phyloP scores from a whole-genome alignment of 495 filamentous ascomycete genomes.

The Trichocladium antarcticum region DNA sequence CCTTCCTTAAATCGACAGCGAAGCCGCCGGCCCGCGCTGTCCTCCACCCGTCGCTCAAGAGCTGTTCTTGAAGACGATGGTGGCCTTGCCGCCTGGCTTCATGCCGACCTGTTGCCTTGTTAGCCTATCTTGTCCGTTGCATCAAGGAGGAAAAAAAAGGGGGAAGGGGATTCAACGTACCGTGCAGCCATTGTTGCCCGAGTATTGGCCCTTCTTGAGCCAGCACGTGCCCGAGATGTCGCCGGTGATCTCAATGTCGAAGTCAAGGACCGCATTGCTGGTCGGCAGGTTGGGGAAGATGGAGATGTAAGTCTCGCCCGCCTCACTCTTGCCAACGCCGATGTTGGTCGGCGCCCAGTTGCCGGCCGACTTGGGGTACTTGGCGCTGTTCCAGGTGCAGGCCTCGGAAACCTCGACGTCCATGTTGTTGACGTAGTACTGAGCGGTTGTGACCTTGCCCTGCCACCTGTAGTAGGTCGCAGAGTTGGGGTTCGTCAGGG shows the following conservation, averaged over 20 bases:
- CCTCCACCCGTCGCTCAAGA: background rate
- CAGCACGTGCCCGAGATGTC: slow-evolving; percentile 57
- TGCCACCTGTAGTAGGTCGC: slow-evolving; percentile 65
- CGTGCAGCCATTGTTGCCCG: slow-evolving; percentile 54
- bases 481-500: slow-evolving; percentile 64
- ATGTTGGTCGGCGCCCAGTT: slow-evolving; percentile 90
- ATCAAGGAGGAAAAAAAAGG: background rate
- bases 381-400: slow-evolving; percentile 62
- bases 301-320: slow-evolving; percentile 64
- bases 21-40: background rate
- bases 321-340: slow-evolving; percentile 57
- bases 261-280: slow-evolving; percentile 54
- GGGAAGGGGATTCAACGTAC: slow-evolving; percentile 35
- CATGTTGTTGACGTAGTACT: slow-evolving; percentile 91
- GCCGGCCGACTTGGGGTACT: slow-evolving; percentile 44
- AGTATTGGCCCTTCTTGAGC: slow-evolving; percentile 56
- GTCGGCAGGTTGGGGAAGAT: slow-evolving; percentile 59
- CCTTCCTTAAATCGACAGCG: background rate
- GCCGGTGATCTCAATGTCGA: slow-evolving; percentile 59
- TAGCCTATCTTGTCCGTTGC: background rate
- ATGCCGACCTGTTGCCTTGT: slow-evolving; percentile 30
- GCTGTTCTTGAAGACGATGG: slow-evolving; percentile 27
- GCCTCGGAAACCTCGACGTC: slow-evolving; percentile 56
- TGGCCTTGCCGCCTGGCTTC: slow-evolving; percentile 26
- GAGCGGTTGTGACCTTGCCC: slow-evolving; percentile 65